phyloP scores from a whole-genome alignment of 345 rosid genomes.

The Acer campestre region DNA sequence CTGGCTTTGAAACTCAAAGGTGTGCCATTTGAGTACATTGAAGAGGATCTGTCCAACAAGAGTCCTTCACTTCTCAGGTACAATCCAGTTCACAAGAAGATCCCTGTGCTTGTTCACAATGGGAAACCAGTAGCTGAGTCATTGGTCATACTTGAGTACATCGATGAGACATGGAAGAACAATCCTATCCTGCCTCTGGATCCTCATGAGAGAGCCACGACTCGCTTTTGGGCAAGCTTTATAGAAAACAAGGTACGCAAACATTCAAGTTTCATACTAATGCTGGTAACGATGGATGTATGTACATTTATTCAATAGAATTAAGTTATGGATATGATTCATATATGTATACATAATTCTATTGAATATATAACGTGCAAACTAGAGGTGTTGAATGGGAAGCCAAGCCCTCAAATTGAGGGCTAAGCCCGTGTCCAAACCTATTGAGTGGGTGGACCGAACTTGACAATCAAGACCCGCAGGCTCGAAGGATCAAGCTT shows the following conservation, averaged over 20 bases:
- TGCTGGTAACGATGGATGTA: too few species aligned
- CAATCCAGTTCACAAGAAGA: conserved; percentile 44
- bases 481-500: too few species aligned
- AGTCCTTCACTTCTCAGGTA: conserved; percentile 40
- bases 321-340: too few species aligned
- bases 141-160: conserved; percentile 41
- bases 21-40: conserved; percentile 36
- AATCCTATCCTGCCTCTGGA: conserved; percentile 44
- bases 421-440: too few species aligned
- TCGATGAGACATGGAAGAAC: conserved; percentile 44
- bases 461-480: too few species aligned
- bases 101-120: conserved; percentile 49
- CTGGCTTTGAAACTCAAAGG: conserved; percentile 48
- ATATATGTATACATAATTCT: too few species aligned
- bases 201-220: conserved; percentile 43
- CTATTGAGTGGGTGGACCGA: too few species aligned
- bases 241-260: conserved; percentile 33
- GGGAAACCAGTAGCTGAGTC: conserved; percentile 42
- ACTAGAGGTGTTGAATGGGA: too few species aligned
- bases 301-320: too few species aligned
- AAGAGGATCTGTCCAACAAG: conserved; percentile 38
- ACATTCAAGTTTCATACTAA: background rate
- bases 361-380: too few species aligned
- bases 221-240: conserved; percentile 46
- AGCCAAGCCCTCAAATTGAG: too few species aligned